Conservation (phyloP, 805 yeast genomes). For the Ogataea henricii region DNA sequence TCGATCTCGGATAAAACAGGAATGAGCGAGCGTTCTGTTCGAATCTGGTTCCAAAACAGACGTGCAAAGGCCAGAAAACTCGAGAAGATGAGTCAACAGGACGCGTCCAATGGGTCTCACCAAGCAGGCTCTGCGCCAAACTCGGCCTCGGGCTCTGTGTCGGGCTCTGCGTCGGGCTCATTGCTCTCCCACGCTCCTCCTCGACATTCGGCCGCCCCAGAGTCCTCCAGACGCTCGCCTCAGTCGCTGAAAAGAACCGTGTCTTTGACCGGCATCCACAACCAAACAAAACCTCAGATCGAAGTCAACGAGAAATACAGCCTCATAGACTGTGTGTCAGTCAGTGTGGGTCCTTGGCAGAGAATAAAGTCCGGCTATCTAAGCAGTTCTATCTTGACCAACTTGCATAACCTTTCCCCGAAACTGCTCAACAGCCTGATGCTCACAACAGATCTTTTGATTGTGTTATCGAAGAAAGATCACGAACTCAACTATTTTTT, state of each 20-base stretch:
- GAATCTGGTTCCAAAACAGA: slow-evolving; percentile 92
- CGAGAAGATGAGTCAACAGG: slow-evolving; percentile 46
- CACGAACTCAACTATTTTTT: slow-evolving; percentile 77
- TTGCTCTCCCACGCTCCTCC: background rate
- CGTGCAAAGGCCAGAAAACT: slow-evolving; percentile 75
- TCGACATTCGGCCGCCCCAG: background rate
- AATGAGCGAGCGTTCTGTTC: slow-evolving; percentile 84
- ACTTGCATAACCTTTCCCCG: slow-evolving; percentile 66
- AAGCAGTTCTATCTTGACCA: slow-evolving; percentile 42
- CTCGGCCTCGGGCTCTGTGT: too few species aligned
- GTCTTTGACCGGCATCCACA: slow-evolving; percentile 23
- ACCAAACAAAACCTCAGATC: slow-evolving; percentile 42
- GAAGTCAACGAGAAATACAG: slow-evolving; percentile 65
- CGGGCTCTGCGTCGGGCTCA: too few species aligned
- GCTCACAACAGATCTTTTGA: slow-evolving; percentile 68
- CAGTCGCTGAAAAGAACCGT: slow-evolving; percentile 17
- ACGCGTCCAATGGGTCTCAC: background rate
- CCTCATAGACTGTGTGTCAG: slow-evolving; percentile 63
- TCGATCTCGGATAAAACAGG: slow-evolving; percentile 70
- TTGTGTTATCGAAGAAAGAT: slow-evolving; percentile 70
- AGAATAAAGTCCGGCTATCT: slow-evolving; percentile 66
- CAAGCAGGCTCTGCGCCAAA: background rate
- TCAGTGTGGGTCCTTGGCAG: slow-evolving; percentile 82
- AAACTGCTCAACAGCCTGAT: slow-evolving; percentile 61
- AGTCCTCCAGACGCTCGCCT: background rate